Conservation (phyloP, 371 early-diverging fungal species). For the Mortierella sp. region DNA sequence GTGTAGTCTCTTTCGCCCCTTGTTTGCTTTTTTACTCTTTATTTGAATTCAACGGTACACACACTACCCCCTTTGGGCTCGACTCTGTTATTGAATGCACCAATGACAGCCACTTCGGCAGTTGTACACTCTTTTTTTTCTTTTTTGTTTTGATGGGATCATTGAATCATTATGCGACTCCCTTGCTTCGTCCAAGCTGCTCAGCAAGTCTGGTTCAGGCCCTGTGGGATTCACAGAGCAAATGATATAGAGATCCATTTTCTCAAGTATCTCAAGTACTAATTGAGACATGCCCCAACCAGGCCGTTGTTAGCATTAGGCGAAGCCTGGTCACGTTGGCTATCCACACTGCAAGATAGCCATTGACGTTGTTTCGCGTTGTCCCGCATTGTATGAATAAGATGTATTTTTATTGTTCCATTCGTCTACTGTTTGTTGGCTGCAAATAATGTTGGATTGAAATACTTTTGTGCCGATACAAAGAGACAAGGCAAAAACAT, state of each 20-base stretch:
- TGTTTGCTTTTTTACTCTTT: neutral
- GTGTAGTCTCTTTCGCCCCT: neutral
- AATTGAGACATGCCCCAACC: neutral
- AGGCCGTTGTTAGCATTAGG: neutral
- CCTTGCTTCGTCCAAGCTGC: neutral
- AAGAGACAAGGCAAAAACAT: too few relatives aligned
- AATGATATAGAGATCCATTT: too few relatives aligned
- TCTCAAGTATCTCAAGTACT: neutral
- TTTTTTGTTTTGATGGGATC: neutral
- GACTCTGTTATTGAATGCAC: neutral
- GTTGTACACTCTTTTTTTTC: neutral
- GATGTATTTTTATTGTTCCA: neutral
- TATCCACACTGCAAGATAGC: neutral
- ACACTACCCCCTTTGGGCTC: too few relatives aligned
- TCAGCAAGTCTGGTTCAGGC: neutral
- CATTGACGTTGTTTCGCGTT: neutral
- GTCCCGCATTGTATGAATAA: slow-evolving; percentile 1
- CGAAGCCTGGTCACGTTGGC: neutral
- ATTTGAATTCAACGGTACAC: neutral
- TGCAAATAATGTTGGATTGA: neutral
- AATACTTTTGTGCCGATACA: too few relatives aligned
- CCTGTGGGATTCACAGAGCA: neutral
- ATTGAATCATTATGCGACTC: neutral
- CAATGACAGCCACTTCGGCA: neutral
- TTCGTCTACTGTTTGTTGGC: neutral